phyloP scores from a whole-genome alignment of 495 filamentous ascomycete genomes.

The Aspergillus carlsbadensis region DNA sequence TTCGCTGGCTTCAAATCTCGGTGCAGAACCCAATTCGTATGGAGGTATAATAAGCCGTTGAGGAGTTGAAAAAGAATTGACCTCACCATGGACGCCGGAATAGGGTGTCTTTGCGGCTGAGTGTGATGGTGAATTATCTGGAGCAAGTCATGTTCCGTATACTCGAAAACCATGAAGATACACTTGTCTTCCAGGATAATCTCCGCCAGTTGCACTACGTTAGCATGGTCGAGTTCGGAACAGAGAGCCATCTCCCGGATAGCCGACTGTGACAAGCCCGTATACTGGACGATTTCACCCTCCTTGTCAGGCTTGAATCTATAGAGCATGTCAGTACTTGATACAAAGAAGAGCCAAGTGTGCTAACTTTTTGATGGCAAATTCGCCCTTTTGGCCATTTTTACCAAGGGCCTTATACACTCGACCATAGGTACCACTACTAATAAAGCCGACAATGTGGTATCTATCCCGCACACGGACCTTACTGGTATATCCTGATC shows the following conservation, averaged over 20 bases:
- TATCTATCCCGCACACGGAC: slow-evolving; percentile 88
- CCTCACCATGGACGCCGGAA: slow-evolving; percentile 84
- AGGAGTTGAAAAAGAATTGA: slow-evolving; percentile 93
- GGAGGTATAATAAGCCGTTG: slow-evolving; percentile 90
- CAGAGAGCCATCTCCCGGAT: slow-evolving; percentile 99
- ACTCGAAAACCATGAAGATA: slow-evolving; percentile 99
- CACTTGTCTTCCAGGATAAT: slow-evolving; percentile 98
- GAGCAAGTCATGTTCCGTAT: slow-evolving; percentile 92
- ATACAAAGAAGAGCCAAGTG: background rate
- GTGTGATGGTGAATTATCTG: slow-evolving; percentile 99
- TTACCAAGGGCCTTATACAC: slow-evolving; percentile 93
- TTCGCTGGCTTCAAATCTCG: slow-evolving; percentile 97
- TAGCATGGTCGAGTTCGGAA: slow-evolving; percentile 83
- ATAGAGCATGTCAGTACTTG: slow-evolving; percentile 17
- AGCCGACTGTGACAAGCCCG: slow-evolving; percentile 95
- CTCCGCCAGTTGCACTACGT: slow-evolving; percentile 89
- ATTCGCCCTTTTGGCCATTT: slow-evolving; percentile 72
- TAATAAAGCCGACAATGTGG: slow-evolving; percentile 96
- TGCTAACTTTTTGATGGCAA: slow-evolving; percentile 88
- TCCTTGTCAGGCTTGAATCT: slow-evolving; percentile 99
- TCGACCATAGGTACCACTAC: slow-evolving; percentile 96
- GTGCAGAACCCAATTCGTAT: slow-evolving; percentile 96
- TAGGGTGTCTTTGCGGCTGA: slow-evolving; percentile 78
- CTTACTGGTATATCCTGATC: slow-evolving; percentile 71
- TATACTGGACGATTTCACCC: slow-evolving; percentile 90